Evolutionary conservation across 441 rosid genomes (phyloP).

Genomic region (Rhodomyrtus psidioides): DNA sequence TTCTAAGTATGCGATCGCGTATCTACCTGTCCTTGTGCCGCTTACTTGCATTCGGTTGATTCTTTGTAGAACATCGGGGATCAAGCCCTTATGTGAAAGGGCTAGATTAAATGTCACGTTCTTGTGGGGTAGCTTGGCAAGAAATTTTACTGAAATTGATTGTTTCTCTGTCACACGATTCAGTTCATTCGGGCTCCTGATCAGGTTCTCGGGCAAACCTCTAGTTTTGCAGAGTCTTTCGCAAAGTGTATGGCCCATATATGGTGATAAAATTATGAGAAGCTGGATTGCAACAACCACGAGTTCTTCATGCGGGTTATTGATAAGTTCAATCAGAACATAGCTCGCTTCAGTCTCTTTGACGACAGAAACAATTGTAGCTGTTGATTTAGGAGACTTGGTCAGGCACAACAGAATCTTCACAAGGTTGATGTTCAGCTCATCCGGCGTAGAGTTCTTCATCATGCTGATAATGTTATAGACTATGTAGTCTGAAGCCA

Average conservation of each 20-base stretch:
- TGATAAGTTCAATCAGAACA: slow-evolving; percentile 61
- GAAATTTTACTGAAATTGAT: slow-evolving; percentile 67
- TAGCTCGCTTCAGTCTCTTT: slow-evolving; percentile 71
- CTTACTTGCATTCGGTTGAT: slow-evolving; percentile 47
- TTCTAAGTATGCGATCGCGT: slow-evolving; percentile 60
- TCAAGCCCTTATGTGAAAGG: slow-evolving; percentile 36
- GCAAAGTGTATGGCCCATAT: slow-evolving; percentile 54
- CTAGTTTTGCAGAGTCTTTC: slow-evolving; percentile 74
- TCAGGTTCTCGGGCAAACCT: slow-evolving; percentile 73
- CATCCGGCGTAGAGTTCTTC: slow-evolving; percentile 61
- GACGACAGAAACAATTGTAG: slow-evolving; percentile 43
- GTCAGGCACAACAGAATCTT: slow-evolving; percentile 62
- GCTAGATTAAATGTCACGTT: slow-evolving; percentile 73
- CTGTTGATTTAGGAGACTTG: slow-evolving; percentile 46
- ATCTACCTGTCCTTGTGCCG: slow-evolving; percentile 61
- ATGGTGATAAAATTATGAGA: slow-evolving; percentile 52
- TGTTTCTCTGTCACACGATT: slow-evolving; percentile 59
- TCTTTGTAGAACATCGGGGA: slow-evolving; percentile 45
- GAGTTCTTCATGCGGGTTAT: slow-evolving; percentile 60
- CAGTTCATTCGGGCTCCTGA: slow-evolving; percentile 28
- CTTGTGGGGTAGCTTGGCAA: slow-evolving; percentile 74
- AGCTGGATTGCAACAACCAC: slow-evolving; percentile 61
- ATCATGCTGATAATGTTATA: slow-evolving; percentile 63
- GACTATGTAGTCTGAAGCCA: slow-evolving; percentile 60
- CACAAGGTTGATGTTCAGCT: slow-evolving; percentile 55